Base-by-base conservation (phyloP, 257 asterid species). In the Solanum virginianum region DNA sequence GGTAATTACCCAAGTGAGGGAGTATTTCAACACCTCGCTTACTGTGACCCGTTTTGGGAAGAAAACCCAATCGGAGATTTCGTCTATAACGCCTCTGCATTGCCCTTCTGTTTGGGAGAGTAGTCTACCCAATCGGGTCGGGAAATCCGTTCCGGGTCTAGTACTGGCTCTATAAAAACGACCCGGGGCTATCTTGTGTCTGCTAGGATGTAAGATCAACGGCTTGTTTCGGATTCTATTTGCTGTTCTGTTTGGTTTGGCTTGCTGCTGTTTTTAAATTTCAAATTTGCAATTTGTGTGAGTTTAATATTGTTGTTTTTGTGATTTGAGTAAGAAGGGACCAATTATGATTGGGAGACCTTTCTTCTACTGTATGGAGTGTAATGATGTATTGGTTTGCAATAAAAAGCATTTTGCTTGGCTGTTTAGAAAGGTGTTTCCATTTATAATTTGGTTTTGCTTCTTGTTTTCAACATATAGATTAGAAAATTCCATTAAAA, bases 1-100 rank as follows among this genome's bases (percentile, higher is more conserved):
- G 97, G 88, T 94, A 90, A 94, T 97, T 74, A 95, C 98, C 83
- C 99, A 97, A 91, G 94, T 97, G 13, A 86, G 98, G 39, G 99
- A 97, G 92, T 97, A 97, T 85, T 91, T 95, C 92, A 97, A 97
- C 89, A 97, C 99, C 17, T 94, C 98, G 26, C 94, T 97, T 59
- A 94, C 96, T 39, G 99, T 97, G 10, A 94, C 99, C 39, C 94
- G 95, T 1, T 13, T 95, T 57, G 93, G 94, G 1, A 86, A 87
- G 79, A 86, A 80, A 60, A 84, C 57, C 26, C 47, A 65, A 10
- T 49, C 79, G 39, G 77, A 94, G 0, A 92, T 71, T 53, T 83
- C 88, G 14, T 7, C 82, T 85, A 70, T 93, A 69, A 80, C 90
- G 11, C 51, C 92, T 15, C 92, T 91, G 85, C 90, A 88, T 68